Evolutionary conservation across 352 stramenopile genomes (phyloP).

Genomic region (Globisporangium paddicum): DNA sequence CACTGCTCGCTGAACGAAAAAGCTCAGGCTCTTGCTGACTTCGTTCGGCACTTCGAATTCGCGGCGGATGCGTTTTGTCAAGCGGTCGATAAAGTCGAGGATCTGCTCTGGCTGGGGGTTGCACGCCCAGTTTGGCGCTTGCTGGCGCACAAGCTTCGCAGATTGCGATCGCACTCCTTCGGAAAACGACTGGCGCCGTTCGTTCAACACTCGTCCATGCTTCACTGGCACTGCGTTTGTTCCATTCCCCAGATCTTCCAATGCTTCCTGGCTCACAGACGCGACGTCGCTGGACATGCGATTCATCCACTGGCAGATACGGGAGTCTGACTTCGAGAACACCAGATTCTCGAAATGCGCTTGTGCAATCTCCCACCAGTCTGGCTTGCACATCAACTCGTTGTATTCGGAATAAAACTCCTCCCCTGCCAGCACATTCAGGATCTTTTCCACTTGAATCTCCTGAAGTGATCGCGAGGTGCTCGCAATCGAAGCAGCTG

Average conservation of each 20-base stretch:
- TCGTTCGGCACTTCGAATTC: slow-evolving; percentile 70
- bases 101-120: slow-evolving; percentile 72
- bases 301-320: slow-evolving; percentile 64
- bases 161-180: slow-evolving; percentile 4
- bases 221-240: background rate
- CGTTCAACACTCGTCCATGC: background rate
- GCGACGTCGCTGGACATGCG: slow-evolving; percentile 67
- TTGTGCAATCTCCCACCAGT: slow-evolving; percentile 84
- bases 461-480: slow-evolving; percentile 44
- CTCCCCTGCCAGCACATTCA: slow-evolving; percentile 68
- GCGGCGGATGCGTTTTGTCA: slow-evolving; percentile 63
- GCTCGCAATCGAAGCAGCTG: slow-evolving; percentile 14
- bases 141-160: slow-evolving; percentile 5
- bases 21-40: slow-evolving; percentile 73
- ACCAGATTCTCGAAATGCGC: slow-evolving; percentile 86
- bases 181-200: slow-evolving; percentile 9
- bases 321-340: slow-evolving; percentile 59
- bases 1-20: slow-evolving; percentile 73
- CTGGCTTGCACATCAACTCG: slow-evolving; percentile 65
- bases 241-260: slow-evolving; percentile 34
- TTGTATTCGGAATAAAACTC: slow-evolving; percentile 84
- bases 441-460: slow-evolving; percentile 67
- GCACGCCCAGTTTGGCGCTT: slow-evolving; percentile 42
- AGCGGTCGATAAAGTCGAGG: slow-evolving; percentile 64
- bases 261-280: slow-evolving; percentile 43